These are phyloP conservation scores for Rhexocercosporidium sp. DNA, from an alignment of 2,329 filamentous ascomycete genomes.

Conservation along the genomic window DNA sequence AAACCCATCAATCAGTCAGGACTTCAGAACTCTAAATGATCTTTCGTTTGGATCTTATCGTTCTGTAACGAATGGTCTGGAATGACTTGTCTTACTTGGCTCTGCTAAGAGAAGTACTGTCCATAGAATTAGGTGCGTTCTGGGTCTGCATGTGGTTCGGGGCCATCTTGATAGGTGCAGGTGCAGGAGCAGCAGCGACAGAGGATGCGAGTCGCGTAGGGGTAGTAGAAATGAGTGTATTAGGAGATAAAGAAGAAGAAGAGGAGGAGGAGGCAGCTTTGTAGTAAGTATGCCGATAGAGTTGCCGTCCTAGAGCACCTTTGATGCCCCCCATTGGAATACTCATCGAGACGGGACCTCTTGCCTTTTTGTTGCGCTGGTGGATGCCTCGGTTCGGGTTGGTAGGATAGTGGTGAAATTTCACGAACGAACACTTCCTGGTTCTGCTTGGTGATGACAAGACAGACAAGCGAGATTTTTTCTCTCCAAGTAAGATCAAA, in stretches of 20 bases:
- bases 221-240: neutral
- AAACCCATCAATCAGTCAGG: neutral
- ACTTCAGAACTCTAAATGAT: too few species aligned
- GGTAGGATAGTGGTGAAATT: neutral
- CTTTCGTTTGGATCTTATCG: neutral
- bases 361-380: neutral
- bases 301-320: neutral
- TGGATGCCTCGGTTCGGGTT: slow-evolving; percentile 5
- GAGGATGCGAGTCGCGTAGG: slow-evolving; percentile 9
- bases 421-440: neutral
- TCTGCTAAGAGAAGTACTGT: neutral
- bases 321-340: slow-evolving; percentile 1
- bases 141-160: neutral
- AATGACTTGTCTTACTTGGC: slow-evolving; percentile 18
- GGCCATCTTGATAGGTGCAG: slow-evolving; percentile 23
- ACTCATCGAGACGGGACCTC: neutral
- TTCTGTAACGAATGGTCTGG: neutral
- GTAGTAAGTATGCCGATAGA: neutral
- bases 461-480: neutral
- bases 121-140: neutral
- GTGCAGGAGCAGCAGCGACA: slow-evolving; percentile 9
- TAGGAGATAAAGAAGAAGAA: neutral
- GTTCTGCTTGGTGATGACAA: neutral
- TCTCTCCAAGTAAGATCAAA: too few species aligned
- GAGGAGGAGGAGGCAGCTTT: neutral